Base-by-base conservation (phyloP, 139 green algal species). In the Limnomonas spitsbergensis region DNA sequence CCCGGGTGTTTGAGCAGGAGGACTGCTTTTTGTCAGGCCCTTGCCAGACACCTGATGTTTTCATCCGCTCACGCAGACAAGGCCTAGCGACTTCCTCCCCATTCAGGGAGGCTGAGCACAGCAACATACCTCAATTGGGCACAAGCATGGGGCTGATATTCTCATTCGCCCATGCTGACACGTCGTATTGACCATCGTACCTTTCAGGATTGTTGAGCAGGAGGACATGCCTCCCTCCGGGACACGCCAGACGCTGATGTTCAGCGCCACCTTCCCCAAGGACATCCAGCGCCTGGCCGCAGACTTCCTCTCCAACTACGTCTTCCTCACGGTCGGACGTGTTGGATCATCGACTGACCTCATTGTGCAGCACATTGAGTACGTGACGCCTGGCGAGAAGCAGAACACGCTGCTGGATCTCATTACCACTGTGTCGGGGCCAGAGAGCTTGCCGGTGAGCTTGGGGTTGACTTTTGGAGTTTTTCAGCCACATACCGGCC, bases 211-310 rank as follows among this genome's bases (percentile, higher is more conserved):
- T 72, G 91, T 96, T 4, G 88, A 96, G 81, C 88, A 89, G 27
- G 92, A 97, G 84, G 92, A 96, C 89, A 98, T 98, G 94, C 94
- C 94, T 0, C 85, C 83, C 7, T 78, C 83, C 0, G 94, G 93
- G 27, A 69, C 94, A 29, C 90, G 95, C 75, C 95, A 98, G 89
- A 98, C 95, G 37, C 92, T 98, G 52, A 90, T 99, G 42, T 99
- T 99, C 88, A 92, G 80, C 69, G 95, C 95, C 61, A 99, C 95
- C 61, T 98, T 99, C 90, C 95, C 95, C 61, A 98, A 97, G 82
- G 88, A 92, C 84, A 93, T 94, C 53, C 87, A 94, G 87, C 87
- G 94, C 68, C 85, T 98, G 76, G 95, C 95, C n/a, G 84, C 91
- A 1, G 95, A 98, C 81, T 98, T 98, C 88, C 82, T 98, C 66